Base-by-base conservation (phyloP, 1,284 basidiomycete genomes). In the Ganoderma sp. region DNA sequence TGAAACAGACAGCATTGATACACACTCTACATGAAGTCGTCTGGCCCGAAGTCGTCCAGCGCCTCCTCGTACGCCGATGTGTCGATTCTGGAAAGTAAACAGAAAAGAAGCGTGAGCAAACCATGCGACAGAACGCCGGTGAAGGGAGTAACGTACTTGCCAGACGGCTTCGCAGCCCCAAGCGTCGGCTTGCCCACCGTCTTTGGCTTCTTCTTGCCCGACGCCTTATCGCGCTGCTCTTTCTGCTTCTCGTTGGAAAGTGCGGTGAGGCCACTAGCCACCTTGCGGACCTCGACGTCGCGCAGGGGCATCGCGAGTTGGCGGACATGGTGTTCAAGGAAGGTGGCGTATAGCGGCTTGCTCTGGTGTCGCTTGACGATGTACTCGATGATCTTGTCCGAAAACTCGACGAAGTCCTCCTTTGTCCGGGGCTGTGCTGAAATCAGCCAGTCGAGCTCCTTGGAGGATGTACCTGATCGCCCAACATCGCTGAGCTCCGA, bases 221-320 rank as follows among this genome's bases (percentile, higher is more conserved):
- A 90, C 0, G 89, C 85, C 80, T 93, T 95, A 61, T 96, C 95
- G 69, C 91, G 84, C 78, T 91, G 88, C 78, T 95, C 94, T 80
- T 89, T 93, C 83, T 96, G 94, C 83, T 98, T 98, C 83, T 96
- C 95, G 77, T 97, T 97, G 62, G 95, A 92, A 14, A 98, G 83
- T 1, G 93, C 90, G 22, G 93, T 94, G 64, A 98, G 82, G 17
- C 84, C 88, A 65, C 89, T 92, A 3, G 94, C 94, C 2, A 88
- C 92, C 78, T 97, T 97, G 72, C 95, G 88, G 42, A 95, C 90
- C 76, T 98, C 96, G 63, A 95, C 89, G 71, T 97, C 95, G 71
- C 90, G 91, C 64, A 98, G 84, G 15, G 92, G 88, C 69, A 83
- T 80, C 2, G 91, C 90, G 22, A 97, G 81, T 67, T 89, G 88